Evolutionary conservation across 352 stramenopile species (phyloP), one percentile per base, ranked within the genome.

Genomic region (Pythium volutum): DNA sequence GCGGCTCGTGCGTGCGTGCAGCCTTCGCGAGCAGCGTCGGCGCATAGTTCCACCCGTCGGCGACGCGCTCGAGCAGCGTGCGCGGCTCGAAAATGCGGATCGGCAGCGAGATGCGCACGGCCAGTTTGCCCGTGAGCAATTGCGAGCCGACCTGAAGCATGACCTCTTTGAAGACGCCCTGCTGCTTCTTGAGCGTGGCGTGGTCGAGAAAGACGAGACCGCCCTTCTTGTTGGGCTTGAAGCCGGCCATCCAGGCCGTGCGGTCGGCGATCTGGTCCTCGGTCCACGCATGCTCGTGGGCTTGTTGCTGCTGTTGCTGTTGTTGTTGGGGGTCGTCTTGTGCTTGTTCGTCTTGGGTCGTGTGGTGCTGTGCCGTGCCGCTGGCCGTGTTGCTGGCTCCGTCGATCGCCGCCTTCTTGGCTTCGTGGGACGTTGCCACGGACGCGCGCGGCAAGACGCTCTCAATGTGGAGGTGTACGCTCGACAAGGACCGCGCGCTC

Each of bases 131-230:
- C 2, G 71, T 79, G 15, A 93, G 62, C 10, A 93, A 54, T 49
- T 90, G 79, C 26, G 79, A 78, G 22, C 83, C 81, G 12, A 91
- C 79, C 39, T 89, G 78, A 48, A 87, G 52, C 83, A 93, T 88
- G 33, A 93, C 67, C 8, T 91, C 81, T 51, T 90, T 91, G 62
- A 91, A 75, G 23, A 91, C 81, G n/a, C 83, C 79, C 48, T 91
- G 79, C 53, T 93, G 84, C 51, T 87, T 90, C 69, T 89, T 89
- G 49, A 90, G 74, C 22, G 67, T 56, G 11, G 90, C 81, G 34
- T 77, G 70, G 58, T 93, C 81, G 27, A 80, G 69, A 55, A 87
- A 91, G 6, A 86, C 38, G 15, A 91, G 55, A 1, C 83, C 83
- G 11, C 83, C 81, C 26, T 85, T 88, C 59, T 91, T 89, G 69